Conservation (phyloP, 306 rosid species). For the Begonia fuchsioides region DNA sequence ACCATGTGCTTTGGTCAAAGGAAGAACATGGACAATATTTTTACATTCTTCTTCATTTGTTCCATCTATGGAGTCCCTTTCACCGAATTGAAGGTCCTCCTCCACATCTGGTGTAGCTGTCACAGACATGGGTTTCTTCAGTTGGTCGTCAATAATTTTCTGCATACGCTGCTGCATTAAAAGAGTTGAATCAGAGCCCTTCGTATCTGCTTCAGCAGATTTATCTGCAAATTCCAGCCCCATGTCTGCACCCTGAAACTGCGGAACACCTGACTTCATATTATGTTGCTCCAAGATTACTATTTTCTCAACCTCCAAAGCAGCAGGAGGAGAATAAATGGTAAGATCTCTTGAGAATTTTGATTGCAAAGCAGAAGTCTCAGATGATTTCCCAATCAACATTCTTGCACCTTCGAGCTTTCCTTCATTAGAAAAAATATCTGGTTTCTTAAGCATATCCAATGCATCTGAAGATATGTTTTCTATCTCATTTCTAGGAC, state of each 20-base stretch:
- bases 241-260: too few relatives aligned
- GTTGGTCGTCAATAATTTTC: conserved; percentile 28
- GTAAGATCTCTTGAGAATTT: too few relatives aligned
- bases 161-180: conserved; percentile 23
- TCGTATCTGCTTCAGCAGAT: conserved; percentile 9
- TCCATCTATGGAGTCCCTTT: conserved; percentile 12
- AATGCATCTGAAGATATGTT: conserved; percentile 12
- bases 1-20: conserved; percentile 17
- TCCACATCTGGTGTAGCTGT: conserved; percentile 15
- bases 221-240: conserved; percentile 9
- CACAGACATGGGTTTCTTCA: conserved; percentile 9
- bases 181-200: conserved; percentile 9
- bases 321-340: too few relatives aligned
- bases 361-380: too few relatives aligned
- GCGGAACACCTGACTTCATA: too few relatives aligned
- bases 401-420: conserved; percentile 4
- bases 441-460: conserved; percentile 12
- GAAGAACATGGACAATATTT: conserved; percentile 14
- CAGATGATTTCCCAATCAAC: too few relatives aligned
- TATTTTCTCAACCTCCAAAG: too few relatives aligned
- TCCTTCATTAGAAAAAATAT: conserved; percentile 16
- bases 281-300: too few relatives aligned
- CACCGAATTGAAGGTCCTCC: conserved; percentile 16
- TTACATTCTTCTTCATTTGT: conserved; percentile 16
- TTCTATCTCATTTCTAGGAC: conserved; percentile 21